Evolutionary conservation across 768 basidiomycete species (phyloP).

Genomic region (Fistulinella prunicolor): DNA sequence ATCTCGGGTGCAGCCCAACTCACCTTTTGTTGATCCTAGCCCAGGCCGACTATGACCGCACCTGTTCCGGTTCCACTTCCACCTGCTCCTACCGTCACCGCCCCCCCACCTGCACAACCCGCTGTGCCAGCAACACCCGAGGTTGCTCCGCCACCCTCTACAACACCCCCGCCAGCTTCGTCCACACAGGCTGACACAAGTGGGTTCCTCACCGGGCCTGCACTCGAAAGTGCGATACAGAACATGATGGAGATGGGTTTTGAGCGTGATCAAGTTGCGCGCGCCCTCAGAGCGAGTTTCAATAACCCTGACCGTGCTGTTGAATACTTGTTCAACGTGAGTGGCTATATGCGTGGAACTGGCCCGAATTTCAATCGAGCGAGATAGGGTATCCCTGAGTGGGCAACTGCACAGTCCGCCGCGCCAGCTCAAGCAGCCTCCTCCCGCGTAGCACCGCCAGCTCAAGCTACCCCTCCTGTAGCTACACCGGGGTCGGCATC

Average conservation of each 20-base stretch:
- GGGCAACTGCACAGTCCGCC: conserved; percentile 30
- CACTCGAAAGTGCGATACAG: conserved; percentile 70
- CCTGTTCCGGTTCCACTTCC: conserved; percentile 19
- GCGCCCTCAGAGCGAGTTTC: conserved; percentile 87
- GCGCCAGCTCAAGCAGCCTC: conserved; percentile 43
- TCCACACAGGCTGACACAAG: conserved; percentile 39
- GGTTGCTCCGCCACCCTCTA: conserved; percentile 29
- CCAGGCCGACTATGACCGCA: conserved; percentile 45
- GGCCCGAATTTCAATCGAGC: conserved; percentile 9
- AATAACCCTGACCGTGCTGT: conserved; percentile 98
- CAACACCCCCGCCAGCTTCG: conserved; percentile 32
- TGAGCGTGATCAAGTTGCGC: conserved; percentile 74
- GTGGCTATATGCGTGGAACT: conserved; percentile 26
- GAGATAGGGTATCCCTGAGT: conserved; percentile 71
- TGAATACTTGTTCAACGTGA: conserved; percentile 93
- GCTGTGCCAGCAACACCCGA: conserved; percentile 32
- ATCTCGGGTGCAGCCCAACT: background rate
- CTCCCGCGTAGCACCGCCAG: conserved; percentile 44
- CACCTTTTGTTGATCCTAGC: conserved; percentile 41
- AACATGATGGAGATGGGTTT: conserved; percentile 97
- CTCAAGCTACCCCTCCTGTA: conserved; percentile 37
- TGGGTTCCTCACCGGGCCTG: conserved; percentile 74
- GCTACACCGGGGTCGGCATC: conserved; percentile 37
- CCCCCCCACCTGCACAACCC: conserved; percentile 22
- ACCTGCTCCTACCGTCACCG: conserved; percentile 23